phyloP scores from a whole-genome alignment of 805 yeast species.

The Pichia rugopelliculosa region DNA sequence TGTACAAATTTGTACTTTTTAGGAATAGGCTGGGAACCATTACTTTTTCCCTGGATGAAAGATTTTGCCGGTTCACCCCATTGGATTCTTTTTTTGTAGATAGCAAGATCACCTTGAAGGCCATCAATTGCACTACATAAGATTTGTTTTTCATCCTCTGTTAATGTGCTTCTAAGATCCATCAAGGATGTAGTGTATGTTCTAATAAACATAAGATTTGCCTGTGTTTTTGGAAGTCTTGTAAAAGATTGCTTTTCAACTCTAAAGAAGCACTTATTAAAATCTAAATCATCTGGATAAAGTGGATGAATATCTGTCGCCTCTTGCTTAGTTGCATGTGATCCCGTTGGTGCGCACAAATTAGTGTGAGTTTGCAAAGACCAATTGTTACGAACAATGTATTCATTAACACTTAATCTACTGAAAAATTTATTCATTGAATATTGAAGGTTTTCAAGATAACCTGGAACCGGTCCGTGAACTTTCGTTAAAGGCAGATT shows the following conservation, averaged over 20 bases:
- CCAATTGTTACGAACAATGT: conserved; percentile 65
- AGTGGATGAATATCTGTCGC: conserved; percentile 28
- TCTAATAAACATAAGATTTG: conserved; percentile 45
- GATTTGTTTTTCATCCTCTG: conserved; percentile 38
- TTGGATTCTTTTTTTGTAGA: conserved; percentile 53
- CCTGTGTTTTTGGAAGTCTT: conserved; percentile 41
- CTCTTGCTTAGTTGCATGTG: conserved; percentile 34
- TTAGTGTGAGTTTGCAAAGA: conserved; percentile 54
- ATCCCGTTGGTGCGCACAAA: conserved; percentile 38
- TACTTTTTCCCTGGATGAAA: conserved; percentile 32
- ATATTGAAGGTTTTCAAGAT: conserved; percentile 43
- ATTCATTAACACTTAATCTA: conserved; percentile 43
- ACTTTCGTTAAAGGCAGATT: conserved; percentile 49
- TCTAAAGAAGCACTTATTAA: conserved; percentile 45
- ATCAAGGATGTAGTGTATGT: conserved; percentile 52
- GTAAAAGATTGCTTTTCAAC: conserved; percentile 54
- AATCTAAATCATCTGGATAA: conserved; percentile 32
- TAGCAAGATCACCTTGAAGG: conserved; percentile 49
- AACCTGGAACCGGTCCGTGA: conserved; percentile 70
- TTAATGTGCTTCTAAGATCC: conserved; percentile 28
- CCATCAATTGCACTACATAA: conserved; percentile 58
- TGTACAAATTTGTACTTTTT: conserved; percentile 17
- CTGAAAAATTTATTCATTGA: conserved; percentile 66
- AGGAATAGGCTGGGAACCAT: conserved; percentile 27
- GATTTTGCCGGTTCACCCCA: conserved; percentile 64